phyloP scores from a whole-genome alignment of 495 filamentous ascomycete species.

The Durotheca rogersii region DNA sequence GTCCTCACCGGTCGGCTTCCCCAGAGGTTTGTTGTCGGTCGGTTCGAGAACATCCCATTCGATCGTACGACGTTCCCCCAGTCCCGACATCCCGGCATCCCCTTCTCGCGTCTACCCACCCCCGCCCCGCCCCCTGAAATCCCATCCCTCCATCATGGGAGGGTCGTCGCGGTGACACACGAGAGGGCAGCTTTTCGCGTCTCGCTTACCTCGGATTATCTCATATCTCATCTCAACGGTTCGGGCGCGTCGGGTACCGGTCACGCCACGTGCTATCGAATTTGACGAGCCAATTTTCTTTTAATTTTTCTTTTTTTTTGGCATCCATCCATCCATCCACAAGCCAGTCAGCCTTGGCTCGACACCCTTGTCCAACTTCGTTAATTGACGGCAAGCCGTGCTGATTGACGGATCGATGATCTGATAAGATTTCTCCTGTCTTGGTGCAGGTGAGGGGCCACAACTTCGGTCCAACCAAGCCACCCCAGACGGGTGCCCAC shows the following conservation, averaged over 20 bases:
- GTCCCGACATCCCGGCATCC: too few species aligned
- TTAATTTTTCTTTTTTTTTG: not conserved
- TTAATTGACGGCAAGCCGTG: not conserved
- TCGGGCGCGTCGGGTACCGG: slow-evolving; percentile 15
- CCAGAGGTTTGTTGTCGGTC: too few species aligned
- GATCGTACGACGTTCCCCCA: too few species aligned
- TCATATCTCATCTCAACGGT: slow-evolving; percentile 17
- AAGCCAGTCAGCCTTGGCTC: too few species aligned
- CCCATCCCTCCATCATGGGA: too few species aligned
- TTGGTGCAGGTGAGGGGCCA: too few species aligned
- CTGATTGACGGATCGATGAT: not conserved
- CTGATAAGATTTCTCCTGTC: not conserved
- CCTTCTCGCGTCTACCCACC: too few species aligned
- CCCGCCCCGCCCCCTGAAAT: not conserved
- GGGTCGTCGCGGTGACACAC: too few species aligned
- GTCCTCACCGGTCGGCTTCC: not conserved
- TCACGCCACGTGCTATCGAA: slow-evolving; percentile 24
- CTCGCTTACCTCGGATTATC: slow-evolving; percentile 16
- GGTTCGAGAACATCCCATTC: too few species aligned
- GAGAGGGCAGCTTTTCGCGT: not conserved
- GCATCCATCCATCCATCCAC: not conserved
- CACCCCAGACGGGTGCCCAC: not conserved
- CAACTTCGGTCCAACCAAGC: not conserved
- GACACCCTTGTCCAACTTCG: too few species aligned
- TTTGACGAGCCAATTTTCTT: slow-evolving; percentile 15